Base-by-base conservation (phyloP, 495 filamentous ascomycete genomes). In the Coniosporium apollinis region DNA sequence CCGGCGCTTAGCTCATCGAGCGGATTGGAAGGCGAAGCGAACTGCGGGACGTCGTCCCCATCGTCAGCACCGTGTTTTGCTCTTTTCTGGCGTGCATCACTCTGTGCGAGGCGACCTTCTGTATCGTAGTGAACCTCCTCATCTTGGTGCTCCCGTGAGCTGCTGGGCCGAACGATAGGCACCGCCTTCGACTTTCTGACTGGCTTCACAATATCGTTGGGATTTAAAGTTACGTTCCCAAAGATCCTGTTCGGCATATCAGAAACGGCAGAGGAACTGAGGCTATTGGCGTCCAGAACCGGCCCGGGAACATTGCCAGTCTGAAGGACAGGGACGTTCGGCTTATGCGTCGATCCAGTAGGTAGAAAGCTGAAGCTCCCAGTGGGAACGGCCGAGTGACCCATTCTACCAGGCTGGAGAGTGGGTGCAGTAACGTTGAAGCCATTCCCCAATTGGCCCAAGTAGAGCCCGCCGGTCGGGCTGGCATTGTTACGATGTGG, bases 161-260 rank as follows among this genome's bases (percentile, higher is more conserved):
- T 68, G 39, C 76, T 66, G 8, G 85, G 82, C 13, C 64, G 65
- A 10, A 86, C 58, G 34, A 93, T 89, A 2, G 84, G 82, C 38
- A 93, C 66, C 19, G 81, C 81, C 54, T 83, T 94, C 3, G 76
- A 79, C 35, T 70, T 69, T 58, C 79, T 81, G 2, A 56, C 36
- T 10, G 77, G 61, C 47, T 77, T 74, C 15, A 66, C 55, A 28
- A 70, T 59, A 11, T 84, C 72, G 18, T 57, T 28, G 34, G 41
- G 19, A 37, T 28, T 3, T 36, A 28, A 2, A 20, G 14, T 1
- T 15, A 3, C 3, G 28, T 35, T 28, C 22, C 34, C 14, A 29
- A 37, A 17, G 25, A 4, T 15, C 22, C 34, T 16, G 38, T 19
- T 1, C 8, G 8, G 7, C n/a, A 13, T 26, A 26, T 26, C 24